A percentile compares a stretch with the other conserved stretches of the same genome.
phyloP scores from a whole-genome alignment of 192 early-diverging fungal species.

The Podila clonocystis region DNA sequence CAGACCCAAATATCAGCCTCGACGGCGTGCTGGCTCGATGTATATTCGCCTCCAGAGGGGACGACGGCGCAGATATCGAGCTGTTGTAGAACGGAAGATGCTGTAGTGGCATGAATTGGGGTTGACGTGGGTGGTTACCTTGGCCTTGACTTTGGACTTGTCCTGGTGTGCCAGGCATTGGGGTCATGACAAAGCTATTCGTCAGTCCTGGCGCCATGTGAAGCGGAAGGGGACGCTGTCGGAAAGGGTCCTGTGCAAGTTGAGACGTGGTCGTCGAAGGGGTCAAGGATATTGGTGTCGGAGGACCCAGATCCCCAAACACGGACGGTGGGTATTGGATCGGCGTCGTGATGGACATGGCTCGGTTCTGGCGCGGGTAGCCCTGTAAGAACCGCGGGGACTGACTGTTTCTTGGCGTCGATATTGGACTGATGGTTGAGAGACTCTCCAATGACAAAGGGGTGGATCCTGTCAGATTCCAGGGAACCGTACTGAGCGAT shows the following conservation, averaged over 20 bases:
- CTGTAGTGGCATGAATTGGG: too few relatives aligned
- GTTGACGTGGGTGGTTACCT: not conserved
- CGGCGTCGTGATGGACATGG: not conserved
- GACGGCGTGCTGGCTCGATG: too few relatives aligned
- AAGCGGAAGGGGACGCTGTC: not conserved
- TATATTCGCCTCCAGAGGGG: too few relatives aligned
- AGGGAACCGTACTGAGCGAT: not conserved
- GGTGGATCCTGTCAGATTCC: constrained; percentile 6
- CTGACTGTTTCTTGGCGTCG: not conserved
- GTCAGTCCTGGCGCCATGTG: too few relatives aligned
- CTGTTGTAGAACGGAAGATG: too few relatives aligned
- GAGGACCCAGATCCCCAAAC: not conserved
- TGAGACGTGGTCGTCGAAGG: not conserved
- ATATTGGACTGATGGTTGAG: not conserved
- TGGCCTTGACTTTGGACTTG: too few relatives aligned
- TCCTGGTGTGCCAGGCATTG: too few relatives aligned
- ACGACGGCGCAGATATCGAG: too few relatives aligned
- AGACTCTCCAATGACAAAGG: constrained; percentile 2
- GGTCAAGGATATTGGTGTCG: not conserved
- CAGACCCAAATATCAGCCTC: too few relatives aligned
- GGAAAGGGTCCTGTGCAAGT: not conserved
- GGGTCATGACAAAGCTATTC: too few relatives aligned
- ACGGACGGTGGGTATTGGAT: not conserved
- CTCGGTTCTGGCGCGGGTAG: constrained; percentile 2
- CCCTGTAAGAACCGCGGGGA: constrained; percentile 7